phyloP scores from a whole-genome alignment of 1,284 basidiomycete species.

The Puccinia horiana region DNA sequence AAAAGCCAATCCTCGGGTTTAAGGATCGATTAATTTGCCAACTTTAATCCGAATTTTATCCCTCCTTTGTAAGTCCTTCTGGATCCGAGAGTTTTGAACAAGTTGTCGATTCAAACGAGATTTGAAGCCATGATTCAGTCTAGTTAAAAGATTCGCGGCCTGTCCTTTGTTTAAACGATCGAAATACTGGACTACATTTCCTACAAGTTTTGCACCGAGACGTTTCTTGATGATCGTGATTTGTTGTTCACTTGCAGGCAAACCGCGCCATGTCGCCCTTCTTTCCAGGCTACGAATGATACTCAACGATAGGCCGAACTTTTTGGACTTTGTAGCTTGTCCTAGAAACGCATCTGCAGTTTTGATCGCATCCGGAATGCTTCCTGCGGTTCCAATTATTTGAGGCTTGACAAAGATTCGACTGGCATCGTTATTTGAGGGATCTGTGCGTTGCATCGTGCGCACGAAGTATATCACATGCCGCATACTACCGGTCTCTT shows the following conservation, averaged over 20 bases:
- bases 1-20: background rate
- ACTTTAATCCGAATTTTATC: background rate
- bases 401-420: constrained; percentile 24
- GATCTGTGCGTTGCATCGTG: constrained; percentile 1
- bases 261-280: constrained; percentile 67
- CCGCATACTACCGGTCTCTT: constrained; percentile 9
- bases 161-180: constrained; percentile 69
- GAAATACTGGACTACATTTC: background rate
- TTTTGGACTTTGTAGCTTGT: constrained; percentile 20
- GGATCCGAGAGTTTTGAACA: constrained; percentile 3
- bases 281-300: constrained; percentile 27
- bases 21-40: constrained; percentile 10
- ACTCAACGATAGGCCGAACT: constrained; percentile 14
- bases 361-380: constrained; percentile 23
- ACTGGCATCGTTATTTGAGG: constrained; percentile 15
- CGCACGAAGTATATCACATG: constrained; percentile 28
- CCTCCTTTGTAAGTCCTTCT: background rate
- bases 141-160: constrained; percentile 74
- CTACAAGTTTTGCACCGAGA: constrained; percentile 56
- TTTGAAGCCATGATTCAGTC: constrained; percentile 68
- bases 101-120: constrained; percentile 11
- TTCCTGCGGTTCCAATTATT: background rate
- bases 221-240: constrained; percentile 67
- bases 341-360: constrained; percentile 30
- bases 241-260: constrained; percentile 70